These are phyloP conservation scores for Rhypophila decipiens DNA, from an alignment of 495 filamentous ascomycete species.

Conservation along the genomic window DNA sequence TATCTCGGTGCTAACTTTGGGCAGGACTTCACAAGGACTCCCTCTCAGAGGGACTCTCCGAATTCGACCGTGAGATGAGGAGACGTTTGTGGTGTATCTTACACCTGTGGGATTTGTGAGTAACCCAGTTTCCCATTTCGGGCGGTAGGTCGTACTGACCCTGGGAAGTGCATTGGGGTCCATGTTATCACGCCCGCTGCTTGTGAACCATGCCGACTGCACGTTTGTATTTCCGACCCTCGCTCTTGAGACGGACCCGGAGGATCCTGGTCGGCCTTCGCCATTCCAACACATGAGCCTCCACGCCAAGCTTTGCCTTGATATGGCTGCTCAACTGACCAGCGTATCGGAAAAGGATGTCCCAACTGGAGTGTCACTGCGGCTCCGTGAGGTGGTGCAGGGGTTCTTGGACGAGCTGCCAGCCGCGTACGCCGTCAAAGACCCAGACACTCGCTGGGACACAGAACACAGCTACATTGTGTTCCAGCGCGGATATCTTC, in stretches of 20 bases:
- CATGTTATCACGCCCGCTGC: constrained; percentile 30
- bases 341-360: constrained; percentile 1
- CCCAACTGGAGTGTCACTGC: constrained; percentile 9
- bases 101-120: constrained; percentile 36
- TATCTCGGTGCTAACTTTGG: constrained; percentile 8
- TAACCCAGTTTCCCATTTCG: not conserved
- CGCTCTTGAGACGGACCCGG: constrained; percentile 29
- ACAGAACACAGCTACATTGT: constrained; percentile 32
- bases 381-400: constrained; percentile 25
- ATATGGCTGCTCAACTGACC: constrained; percentile 15
- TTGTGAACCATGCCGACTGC: constrained; percentile 32
- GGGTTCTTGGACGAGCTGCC: constrained; percentile 39
- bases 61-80: constrained; percentile 40
- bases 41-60: constrained; percentile 28
- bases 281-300: constrained; percentile 37
- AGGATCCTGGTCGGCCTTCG: constrained; percentile 30
- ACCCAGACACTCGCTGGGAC: constrained; percentile 43
- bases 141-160: not conserved
- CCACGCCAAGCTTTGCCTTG: constrained; percentile 29
- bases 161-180: constrained; percentile 28
- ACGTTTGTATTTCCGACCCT: constrained; percentile 30
- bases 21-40: constrained; percentile 43
- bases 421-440: constrained; percentile 29
- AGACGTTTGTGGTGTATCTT: constrained; percentile 38
- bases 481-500: constrained; percentile 44